A percentile compares a stretch with the other conserved stretches of the same genome.
phyloP scores from a whole-genome alignment of 805 yeast species.

The Yamadazyma endophytica region DNA sequence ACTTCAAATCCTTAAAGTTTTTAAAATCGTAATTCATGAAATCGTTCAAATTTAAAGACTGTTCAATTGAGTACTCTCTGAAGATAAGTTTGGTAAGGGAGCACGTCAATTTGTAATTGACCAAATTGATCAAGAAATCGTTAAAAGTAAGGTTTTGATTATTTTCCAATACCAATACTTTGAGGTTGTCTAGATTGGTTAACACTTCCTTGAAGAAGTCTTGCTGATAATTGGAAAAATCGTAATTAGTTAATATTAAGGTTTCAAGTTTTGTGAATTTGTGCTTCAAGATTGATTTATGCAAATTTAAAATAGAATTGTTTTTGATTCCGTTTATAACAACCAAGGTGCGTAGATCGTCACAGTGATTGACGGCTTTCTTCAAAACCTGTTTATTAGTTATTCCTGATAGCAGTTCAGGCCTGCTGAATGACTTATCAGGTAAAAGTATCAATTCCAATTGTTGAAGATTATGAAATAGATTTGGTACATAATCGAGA shows the following conservation, averaged over 20 bases:
- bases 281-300: too few relatives aligned
- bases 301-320: not conserved
- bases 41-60: slow-evolving; percentile 23
- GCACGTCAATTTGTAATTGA: slow-evolving; percentile 25
- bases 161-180: slow-evolving; percentile 26
- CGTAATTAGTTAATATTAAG: slow-evolving; percentile 26
- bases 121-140: slow-evolving; percentile 23
- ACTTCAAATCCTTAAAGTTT: slow-evolving; percentile 17
- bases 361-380: slow-evolving; percentile 10
- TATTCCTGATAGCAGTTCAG: too few relatives aligned
- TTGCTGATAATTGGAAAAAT: slow-evolving; percentile 23
- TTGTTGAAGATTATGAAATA: slow-evolving; percentile 7
- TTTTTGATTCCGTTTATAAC: not conserved
- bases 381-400: slow-evolving; percentile 1
- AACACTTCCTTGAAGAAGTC: slow-evolving; percentile 17
- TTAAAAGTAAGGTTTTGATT: slow-evolving; percentile 24
- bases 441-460: slow-evolving; percentile 4
- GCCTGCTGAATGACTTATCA: too few relatives aligned
- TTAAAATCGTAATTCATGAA: slow-evolving; percentile 18
- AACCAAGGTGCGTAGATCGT: slow-evolving; percentile 2
- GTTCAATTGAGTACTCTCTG: slow-evolving; percentile 22
- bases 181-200: slow-evolving; percentile 11
- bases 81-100: slow-evolving; percentile 21
- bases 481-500: slow-evolving; percentile 1
- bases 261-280: too few relatives aligned